Evolutionary conservation across 371 early-diverging fungal species (phyloP), one percentile per base, ranked within the genome.

Genomic region (Mortierella sp.): DNA sequence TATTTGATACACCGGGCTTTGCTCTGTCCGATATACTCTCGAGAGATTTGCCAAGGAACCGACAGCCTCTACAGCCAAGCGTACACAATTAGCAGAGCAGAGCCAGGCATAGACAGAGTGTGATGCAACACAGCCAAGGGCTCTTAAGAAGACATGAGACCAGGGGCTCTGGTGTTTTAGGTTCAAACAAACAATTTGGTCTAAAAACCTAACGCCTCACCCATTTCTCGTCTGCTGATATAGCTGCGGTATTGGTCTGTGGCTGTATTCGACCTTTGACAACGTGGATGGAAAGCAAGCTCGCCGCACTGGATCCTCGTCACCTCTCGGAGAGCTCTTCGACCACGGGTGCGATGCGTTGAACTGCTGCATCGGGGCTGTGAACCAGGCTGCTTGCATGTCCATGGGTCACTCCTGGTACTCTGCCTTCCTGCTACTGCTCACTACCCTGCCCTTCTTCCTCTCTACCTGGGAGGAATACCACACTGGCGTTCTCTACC

Each of bases 211-310:
- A n/a, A n/a, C n/a, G n/a, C n/a, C 37, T 34, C 17, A 21, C 17
- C 23, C 15, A 11, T 11, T 50, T n/a, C 31, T n/a, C 48, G 17
- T 1, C 42, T 51, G 72, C 56, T 23, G 17, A 19, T 14, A 17
- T 61, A 93, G 91, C 64, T 95, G 90, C 83, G 93, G 92, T 8
- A 65, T 92, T 27, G 94, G 94, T 31, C 78, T 99, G 60, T 98
- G 95, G 92, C 75, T 97, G 32, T 99, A 98, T 80, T 95, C 94
- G 50, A 95, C 97, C 3, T 94, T 97, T 78, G 99, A 99, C 82
- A 95, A 94, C 70, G 93, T 99, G 53, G 99, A 99, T 81, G 99
- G 99, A 50, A 96, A 96, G 82, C 99, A 99, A 81, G 99, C 99
- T 11, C 87, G 99, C 55, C 84, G 94, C 57, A 98, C 98, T 21